phyloP scores from a whole-genome alignment of 345 rosid genomes.

The Arabidopsis suecica region DNA sequence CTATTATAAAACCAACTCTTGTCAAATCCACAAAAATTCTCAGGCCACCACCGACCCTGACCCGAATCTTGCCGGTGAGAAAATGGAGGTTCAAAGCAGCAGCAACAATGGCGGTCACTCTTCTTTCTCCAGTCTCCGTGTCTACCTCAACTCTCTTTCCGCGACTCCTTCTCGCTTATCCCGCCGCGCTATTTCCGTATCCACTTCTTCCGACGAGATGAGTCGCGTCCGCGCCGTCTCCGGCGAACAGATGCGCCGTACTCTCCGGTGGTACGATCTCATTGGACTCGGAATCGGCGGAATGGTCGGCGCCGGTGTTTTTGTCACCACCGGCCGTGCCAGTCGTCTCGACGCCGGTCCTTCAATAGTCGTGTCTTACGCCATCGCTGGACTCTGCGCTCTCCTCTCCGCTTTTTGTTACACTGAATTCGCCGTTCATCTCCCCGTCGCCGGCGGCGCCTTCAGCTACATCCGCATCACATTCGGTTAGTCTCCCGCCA shows the following conservation, averaged over 20 bases:
- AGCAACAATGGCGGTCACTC: conserved; percentile 47
- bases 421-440: conserved; percentile 95
- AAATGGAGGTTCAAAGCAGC: conserved; percentile 42
- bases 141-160: conserved; percentile 70
- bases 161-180: conserved; percentile 73
- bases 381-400: conserved; percentile 96
- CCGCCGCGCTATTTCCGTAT: conserved; percentile 70
- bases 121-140: conserved; percentile 62
- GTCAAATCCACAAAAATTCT: conserved; percentile 33
- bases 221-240: conserved; percentile 60
- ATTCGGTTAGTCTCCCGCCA: conserved; percentile 59
- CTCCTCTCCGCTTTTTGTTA: conserved; percentile 96
- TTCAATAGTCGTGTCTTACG: conserved; percentile 77
- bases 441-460: conserved; percentile 99
- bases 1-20: conserved; percentile 31
- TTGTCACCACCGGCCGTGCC: conserved; percentile 81
- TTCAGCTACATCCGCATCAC: conserved; percentile 92
- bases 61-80: conserved; percentile 25
- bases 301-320: conserved; percentile 97
- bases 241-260: conserved; percentile 70
- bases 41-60: conserved; percentile 17
- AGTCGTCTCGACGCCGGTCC: conserved; percentile 75
- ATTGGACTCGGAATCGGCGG: conserved; percentile 92
- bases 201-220: conserved; percentile 77
- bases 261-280: conserved; percentile 86